Conservation (phyloP, 2,329 filamentous ascomycete species). For the Falciphora oryzae region DNA sequence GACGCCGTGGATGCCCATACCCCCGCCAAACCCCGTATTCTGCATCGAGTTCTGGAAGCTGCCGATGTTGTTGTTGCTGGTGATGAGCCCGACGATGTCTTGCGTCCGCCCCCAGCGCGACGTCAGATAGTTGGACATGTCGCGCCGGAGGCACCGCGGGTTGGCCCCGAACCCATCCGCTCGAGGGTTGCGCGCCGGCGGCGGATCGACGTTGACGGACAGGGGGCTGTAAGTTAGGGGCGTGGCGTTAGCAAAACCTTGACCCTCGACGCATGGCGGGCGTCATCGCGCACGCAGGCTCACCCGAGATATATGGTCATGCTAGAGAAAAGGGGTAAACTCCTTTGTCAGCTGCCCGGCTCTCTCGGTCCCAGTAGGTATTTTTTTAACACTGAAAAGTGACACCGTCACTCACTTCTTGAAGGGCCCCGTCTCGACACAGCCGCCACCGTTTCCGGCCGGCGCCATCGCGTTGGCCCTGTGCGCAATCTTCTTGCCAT, state of each 20-base stretch:
- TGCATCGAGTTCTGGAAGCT: conserved; percentile 42
- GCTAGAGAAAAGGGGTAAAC: conserved; percentile 5
- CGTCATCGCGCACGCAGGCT: neutral
- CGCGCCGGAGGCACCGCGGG: conserved; percentile 40
- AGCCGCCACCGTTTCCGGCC: conserved; percentile 50
- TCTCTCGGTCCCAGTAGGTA: neutral
- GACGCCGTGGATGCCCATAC: conserved; percentile 26
- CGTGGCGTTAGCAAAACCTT: conserved; percentile 15
- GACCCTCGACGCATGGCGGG: too few relatives aligned
- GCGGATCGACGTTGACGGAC: conserved; percentile 20
- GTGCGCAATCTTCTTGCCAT: conserved; percentile 32
- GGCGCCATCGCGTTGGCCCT: conserved; percentile 25
- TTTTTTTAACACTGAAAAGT: neutral
- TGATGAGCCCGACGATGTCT: conserved; percentile 32
- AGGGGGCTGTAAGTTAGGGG: conserved; percentile 32
- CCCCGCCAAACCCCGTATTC: conserved; percentile 9
- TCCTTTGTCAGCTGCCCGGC: neutral
- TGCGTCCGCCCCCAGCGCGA: conserved; percentile 20
- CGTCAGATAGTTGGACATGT: conserved; percentile 29
- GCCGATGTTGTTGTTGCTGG: conserved; percentile 27
- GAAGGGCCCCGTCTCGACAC: conserved; percentile 44
- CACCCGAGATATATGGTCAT: conserved; percentile 13
- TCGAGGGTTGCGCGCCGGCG: conserved; percentile 24
- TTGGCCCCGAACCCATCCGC: conserved; percentile 34
- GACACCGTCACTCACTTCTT: conserved; percentile 29